phyloP scores from a whole-genome alignment of 2,329 filamentous ascomycete genomes.

The Dryadomyces sulphureus region DNA sequence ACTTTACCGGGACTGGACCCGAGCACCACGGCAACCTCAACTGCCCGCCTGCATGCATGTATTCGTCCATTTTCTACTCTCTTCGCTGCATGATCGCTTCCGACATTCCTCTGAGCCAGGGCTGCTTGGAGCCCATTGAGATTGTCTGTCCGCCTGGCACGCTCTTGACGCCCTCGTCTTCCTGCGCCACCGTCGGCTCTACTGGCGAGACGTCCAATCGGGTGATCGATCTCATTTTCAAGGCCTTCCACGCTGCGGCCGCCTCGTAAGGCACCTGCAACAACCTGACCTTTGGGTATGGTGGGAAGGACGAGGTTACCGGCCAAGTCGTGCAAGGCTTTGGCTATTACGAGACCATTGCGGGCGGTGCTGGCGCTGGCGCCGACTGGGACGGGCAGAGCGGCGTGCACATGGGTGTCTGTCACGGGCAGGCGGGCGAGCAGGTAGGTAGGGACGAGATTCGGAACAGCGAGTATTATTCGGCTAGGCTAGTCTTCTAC shows the following conservation, averaged over 20 bases:
- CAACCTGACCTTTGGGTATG: slow-evolving; percentile 19
- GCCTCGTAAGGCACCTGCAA: slow-evolving; percentile 19
- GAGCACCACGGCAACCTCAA: slow-evolving; percentile 9
- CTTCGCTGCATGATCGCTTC: slow-evolving; percentile 20
- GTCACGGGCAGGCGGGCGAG: too few species aligned
- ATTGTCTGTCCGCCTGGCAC: slow-evolving; percentile 18
- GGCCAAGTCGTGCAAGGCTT: slow-evolving; percentile 9
- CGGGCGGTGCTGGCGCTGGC: slow-evolving; percentile 20
- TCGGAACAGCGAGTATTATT: too few species aligned
- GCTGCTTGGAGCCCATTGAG: slow-evolving; percentile 20
- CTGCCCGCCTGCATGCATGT: slow-evolving; percentile 9
- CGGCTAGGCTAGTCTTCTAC: too few species aligned
- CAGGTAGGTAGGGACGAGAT: too few species aligned
- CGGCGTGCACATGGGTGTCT: slow-evolving; percentile 16
- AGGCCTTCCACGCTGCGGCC: slow-evolving; percentile 14
- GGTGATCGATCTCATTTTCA: slow-evolving; percentile 16
- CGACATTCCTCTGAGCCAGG: slow-evolving; percentile 25
- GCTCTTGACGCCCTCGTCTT: slow-evolving; percentile 20
- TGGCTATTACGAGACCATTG: slow-evolving; percentile 18
- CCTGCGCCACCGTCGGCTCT: slow-evolving; percentile 13
- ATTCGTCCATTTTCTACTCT: slow-evolving; percentile 22
- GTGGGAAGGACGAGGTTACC: too few species aligned
- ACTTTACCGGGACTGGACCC: slow-evolving; percentile 21
- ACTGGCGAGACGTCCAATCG: slow-evolving; percentile 29
- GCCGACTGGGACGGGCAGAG: slow-evolving; percentile 16